Conservation (phyloP, 78 protist genomes). For the Diacronema lutheri region DNA sequence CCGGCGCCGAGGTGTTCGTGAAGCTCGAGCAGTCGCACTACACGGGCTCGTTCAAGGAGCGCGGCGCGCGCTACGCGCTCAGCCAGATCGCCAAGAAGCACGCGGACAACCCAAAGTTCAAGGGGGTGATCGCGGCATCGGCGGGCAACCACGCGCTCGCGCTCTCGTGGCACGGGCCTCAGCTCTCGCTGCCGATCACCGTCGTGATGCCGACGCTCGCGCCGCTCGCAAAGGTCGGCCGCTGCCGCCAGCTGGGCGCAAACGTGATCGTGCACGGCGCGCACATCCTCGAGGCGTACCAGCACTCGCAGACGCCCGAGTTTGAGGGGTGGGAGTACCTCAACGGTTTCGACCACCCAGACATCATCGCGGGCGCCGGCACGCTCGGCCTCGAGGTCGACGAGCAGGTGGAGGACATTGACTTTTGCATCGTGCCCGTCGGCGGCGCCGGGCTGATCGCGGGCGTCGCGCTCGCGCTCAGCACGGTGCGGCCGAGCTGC, state of each 20-base stretch:
- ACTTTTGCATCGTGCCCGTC: slow-evolving; percentile 64
- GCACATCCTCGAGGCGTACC: slow-evolving; percentile 55
- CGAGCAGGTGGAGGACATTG: slow-evolving; percentile 65
- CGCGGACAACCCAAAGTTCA: neutral
- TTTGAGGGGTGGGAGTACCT: slow-evolving; percentile 29
- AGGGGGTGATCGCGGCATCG: slow-evolving; percentile 71
- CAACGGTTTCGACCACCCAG: slow-evolving; percentile 68
- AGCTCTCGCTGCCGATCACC: slow-evolving; percentile 58
- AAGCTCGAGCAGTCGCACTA: too few relatives aligned
- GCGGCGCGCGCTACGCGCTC: slow-evolving; percentile 72
- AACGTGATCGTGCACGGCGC: slow-evolving; percentile 54
- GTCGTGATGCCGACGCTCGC: slow-evolving; percentile 67
- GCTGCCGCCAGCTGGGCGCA: slow-evolving; percentile 47
- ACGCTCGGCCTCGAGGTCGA: slow-evolving; percentile 71
- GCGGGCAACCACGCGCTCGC: slow-evolving; percentile 87
- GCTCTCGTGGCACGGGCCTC: slow-evolving; percentile 60
- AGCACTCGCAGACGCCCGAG: neutral
- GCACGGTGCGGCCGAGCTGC: slow-evolving; percentile 49
- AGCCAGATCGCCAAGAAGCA: slow-evolving; percentile 22
- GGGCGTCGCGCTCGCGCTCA: slow-evolving; percentile 66
- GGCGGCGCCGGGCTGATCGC: slow-evolving; percentile 83
- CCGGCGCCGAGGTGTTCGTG: too few relatives aligned
- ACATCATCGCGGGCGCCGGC: slow-evolving; percentile 71
- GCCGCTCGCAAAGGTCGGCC: slow-evolving; percentile 28
- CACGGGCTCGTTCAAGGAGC: slow-evolving; percentile 55